Evolutionary conservation across 768 basidiomycete genomes (phyloP).

Genomic region (Krasilnikovozyma curviuscula): DNA sequence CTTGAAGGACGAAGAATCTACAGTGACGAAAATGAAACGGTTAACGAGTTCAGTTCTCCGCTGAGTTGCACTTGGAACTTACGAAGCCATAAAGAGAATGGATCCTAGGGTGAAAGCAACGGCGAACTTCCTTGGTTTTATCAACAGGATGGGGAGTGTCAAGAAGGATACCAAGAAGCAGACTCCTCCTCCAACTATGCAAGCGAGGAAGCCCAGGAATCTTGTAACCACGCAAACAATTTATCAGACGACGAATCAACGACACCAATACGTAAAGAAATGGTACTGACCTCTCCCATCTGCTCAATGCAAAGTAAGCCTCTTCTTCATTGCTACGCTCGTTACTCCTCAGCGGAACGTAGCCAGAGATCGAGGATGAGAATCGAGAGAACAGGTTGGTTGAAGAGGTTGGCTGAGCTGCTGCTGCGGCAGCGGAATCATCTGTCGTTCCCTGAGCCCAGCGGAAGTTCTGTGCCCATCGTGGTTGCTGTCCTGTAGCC

Average conservation of each 20-base stretch:
- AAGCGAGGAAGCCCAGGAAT: conserved; percentile 74
- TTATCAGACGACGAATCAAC: not conserved
- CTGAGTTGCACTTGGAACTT: conserved; percentile 17
- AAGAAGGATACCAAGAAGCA: conserved; percentile 80
- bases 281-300: conserved; percentile 56
- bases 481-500: no score
- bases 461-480: no score
- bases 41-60: not conserved
- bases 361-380: conserved; percentile 56
- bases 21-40: not conserved
- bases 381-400: no score
- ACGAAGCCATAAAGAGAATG: conserved; percentile 91
- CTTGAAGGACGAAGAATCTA: conserved; percentile 8
- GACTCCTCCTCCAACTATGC: conserved; percentile 69
- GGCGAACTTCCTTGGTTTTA: conserved; percentile 79
- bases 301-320: conserved; percentile 65
- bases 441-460: no score
- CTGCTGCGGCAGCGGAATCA: no score
- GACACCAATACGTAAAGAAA: not conserved
- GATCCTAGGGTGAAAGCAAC: conserved; percentile 75
- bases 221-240: conserved; percentile 28
- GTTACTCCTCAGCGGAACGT: conserved; percentile 64
- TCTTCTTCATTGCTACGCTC: conserved; percentile 86
- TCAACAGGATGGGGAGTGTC: conserved; percentile 40
- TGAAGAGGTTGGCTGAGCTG: no score